Base-by-base conservation (phyloP, 2,329 filamentous ascomycete genomes). In the Ophiostoma populinum region DNA sequence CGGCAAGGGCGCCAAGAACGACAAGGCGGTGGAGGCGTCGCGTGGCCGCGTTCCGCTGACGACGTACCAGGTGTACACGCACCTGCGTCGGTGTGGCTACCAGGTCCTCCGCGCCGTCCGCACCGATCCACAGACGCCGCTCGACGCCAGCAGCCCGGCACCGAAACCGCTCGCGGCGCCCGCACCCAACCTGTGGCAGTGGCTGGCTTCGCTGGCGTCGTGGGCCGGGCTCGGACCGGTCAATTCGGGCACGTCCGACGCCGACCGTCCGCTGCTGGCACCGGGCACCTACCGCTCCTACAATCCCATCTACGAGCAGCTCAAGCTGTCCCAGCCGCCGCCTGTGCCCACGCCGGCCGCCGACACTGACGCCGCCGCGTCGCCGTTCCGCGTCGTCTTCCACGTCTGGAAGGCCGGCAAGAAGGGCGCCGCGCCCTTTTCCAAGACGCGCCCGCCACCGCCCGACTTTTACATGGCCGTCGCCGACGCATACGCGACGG, bases 381-480 rank as follows among this genome's bases (percentile, higher is more conserved):
- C 32, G 2, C 33, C 33, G 0, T 92, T 80, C 59, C 69, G 70
- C 41, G 61, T 93, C 24, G 71, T 35, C 19, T 40, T 38, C n/a
- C 38, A 40, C 16, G 35, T 40, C 6, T 40, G 40, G 38, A 42
- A 40, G n/a, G 20, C 36, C 12, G 32, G 31, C 7, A 21, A 11
- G 9, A 10, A 12, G 26, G 10, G 12, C 19, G 62, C 52, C 52
- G 64, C 45, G 8, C 61, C 66, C 1, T 90, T 87, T 58, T 75
- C 75, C 45, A 94, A 94, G 55, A 71, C 74, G n/a, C 70, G 67
- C 5, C 85, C 81, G 1, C 77, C 78, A 0, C 51, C 67, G 0
- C 85, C 87, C 0, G 81, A 94, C 51, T 94, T 92, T 54, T 75
- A 78, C 39, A 67, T 95, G 40, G 79, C 79, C 12, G 80, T 95